Evolutionary conservation across 257 asterid genomes (phyloP).

Genomic region (Echium plantagineum): DNA sequence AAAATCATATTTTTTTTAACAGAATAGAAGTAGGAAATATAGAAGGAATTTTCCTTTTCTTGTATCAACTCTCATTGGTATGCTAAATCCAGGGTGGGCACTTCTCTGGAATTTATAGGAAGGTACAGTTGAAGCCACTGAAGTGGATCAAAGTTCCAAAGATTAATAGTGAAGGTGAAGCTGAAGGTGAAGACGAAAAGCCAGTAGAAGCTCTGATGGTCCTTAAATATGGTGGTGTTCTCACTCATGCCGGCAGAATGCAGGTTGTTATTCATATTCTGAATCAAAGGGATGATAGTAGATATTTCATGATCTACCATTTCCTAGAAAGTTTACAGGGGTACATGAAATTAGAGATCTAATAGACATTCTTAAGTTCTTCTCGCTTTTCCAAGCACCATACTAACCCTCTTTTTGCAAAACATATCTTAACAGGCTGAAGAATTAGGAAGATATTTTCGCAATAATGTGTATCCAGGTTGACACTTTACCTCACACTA

Average conservation of each 20-base stretch:
- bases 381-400: background rate
- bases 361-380: background rate
- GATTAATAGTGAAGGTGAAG: conserved; percentile 61
- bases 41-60: background rate
- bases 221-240: conserved; percentile 98
- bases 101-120: conserved; percentile 93
- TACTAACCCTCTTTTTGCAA: conserved; percentile 2
- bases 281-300: background rate
- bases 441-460: conserved; percentile 88
- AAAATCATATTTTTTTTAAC: background rate
- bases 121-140: conserved; percentile 92
- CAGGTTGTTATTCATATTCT: conserved; percentile 36
- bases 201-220: conserved; percentile 96
- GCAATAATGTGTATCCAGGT: conserved; percentile 98
- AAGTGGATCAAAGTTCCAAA: conserved; percentile 77
- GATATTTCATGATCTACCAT: background rate
- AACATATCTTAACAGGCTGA: conserved; percentile 63
- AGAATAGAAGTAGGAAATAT: background rate
- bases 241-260: conserved; percentile 95
- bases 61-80: background rate
- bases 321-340: background rate
- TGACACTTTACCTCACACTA: conserved; percentile 8
- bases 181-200: conserved; percentile 56
- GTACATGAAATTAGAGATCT: background rate
- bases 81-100: conserved; percentile 73